Percentiles rank a stretch among this genome's conserved stretches.
Evolutionary conservation across 2,329 filamentous ascomycete genomes (phyloP).

Genomic region (Neospermospora avenae): DNA sequence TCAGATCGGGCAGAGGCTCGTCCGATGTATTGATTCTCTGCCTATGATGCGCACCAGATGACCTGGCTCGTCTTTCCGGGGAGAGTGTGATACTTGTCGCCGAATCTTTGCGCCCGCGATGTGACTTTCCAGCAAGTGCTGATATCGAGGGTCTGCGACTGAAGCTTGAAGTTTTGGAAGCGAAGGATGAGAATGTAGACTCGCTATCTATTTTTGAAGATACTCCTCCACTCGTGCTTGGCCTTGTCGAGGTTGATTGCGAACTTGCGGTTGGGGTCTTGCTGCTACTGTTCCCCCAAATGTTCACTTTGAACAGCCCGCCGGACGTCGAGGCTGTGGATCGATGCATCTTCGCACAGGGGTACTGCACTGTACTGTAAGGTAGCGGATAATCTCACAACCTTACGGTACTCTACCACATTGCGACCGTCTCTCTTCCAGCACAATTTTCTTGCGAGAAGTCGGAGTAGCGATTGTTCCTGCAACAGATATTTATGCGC

Average conservation of each 20-base stretch:
- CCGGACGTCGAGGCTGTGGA: slow-evolving; percentile 9
- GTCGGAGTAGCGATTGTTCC: too few species aligned
- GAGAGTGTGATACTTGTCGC: slow-evolving; percentile 25
- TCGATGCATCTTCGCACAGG: slow-evolving; percentile 15
- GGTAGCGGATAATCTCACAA: background rate
- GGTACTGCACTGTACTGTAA: too few species aligned
- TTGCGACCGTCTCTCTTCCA: background rate
- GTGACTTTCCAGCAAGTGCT: slow-evolving; percentile 30
- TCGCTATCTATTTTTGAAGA: slow-evolving; percentile 20
- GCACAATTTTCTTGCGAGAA: background rate
- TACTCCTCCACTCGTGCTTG: slow-evolving; percentile 29
- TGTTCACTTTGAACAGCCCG: slow-evolving; percentile 19
- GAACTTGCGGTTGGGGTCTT: slow-evolving; percentile 26
- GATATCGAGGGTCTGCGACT: slow-evolving; percentile 52
- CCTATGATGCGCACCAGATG: slow-evolving; percentile 17
- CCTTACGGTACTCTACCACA: background rate
- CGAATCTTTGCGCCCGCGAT: slow-evolving; percentile 43
- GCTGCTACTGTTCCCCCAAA: slow-evolving; percentile 24
- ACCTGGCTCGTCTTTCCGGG: slow-evolving; percentile 23
- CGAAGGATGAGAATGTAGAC: slow-evolving; percentile 17
- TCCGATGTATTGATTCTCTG: slow-evolving; percentile 5
- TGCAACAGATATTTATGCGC: too few species aligned
- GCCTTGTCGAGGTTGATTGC: slow-evolving; percentile 22
- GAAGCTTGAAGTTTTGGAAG: slow-evolving; percentile 49
- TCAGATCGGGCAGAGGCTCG: slow-evolving; percentile 9